Evolutionary conservation across 805 yeast species (phyloP), one percentile per base, ranked within the genome.

Genomic region (Hagleromyces aurorensis): DNA sequence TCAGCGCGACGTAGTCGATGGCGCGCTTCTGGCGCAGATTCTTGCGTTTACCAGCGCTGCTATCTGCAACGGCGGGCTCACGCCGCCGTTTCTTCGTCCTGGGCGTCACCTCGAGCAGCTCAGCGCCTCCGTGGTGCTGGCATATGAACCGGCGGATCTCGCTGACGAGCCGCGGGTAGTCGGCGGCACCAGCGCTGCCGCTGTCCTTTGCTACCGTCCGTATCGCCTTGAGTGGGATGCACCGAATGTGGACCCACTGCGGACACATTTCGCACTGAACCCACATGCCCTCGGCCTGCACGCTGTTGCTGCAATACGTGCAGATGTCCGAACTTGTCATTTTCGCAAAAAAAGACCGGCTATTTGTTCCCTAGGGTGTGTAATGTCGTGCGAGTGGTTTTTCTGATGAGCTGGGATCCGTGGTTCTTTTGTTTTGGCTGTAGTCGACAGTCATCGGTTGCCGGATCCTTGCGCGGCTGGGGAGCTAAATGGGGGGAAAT

Each of bases 1-100:
- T 72, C 43, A 85, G 60, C 0, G 94, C 91, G 7, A 72, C 75
- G 47, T 85, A 85, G 49, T 85, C 94, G 25, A 86, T 69, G 30
- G 65, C 64, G n/a, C 62, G 56, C 23, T 62, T 59, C 10, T 67
- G 57, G 13, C 95, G 59, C 7, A 18, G 8, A 7, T 10, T 21
- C 19, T 19, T 5, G 34, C 18, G 19, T 15, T 26, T 8, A 22
- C n/a, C 9, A 6, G 11, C 12, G 17, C 22, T 16, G 21, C 21
- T 2, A 22, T 19, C 8, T 22, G 24, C 7, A 33, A 13, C 15
- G 23, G 21, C 16, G 34, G 32, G n/a, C 20, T 18, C 14, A 27
- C 16, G 7, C 31, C 31, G 20, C 29, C 20, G 19, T 12, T 23
- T 27, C 29, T 30, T 30, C 15, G 21, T 13, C 7, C 13, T 16